These are phyloP conservation scores for Ceratocystis albifundus DNA, from an alignment of 2,329 filamentous ascomycete genomes.

Conservation along the genomic window DNA sequence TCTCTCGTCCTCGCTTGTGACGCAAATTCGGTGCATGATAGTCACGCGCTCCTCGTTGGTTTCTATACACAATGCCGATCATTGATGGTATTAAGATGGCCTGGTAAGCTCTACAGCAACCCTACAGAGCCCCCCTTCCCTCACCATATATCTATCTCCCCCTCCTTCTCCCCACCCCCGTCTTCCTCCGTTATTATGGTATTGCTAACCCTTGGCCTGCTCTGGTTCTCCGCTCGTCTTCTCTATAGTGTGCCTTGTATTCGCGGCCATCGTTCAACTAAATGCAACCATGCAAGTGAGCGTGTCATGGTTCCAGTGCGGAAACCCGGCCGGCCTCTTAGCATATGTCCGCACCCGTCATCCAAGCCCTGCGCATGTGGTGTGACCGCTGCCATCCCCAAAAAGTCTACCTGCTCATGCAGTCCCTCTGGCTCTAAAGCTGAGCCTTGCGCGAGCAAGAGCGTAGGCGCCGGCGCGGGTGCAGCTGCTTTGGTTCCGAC, in stretches of 20 bases:
- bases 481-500: background rate
- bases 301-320: slow-evolving; percentile 59
- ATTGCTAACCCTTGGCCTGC: slow-evolving; percentile 9
- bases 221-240: background rate
- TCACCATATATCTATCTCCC: slow-evolving; percentile 15
- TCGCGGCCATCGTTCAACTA: slow-evolving; percentile 62
- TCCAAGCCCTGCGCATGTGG: slow-evolving; percentile 51
- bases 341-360: slow-evolving; percentile 54
- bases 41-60: background rate
- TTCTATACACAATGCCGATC: slow-evolving; percentile 45
- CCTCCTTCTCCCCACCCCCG: background rate
- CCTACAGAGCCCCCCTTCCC: slow-evolving; percentile 17
- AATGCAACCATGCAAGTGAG: slow-evolving; percentile 57
- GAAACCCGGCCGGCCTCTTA: slow-evolving; percentile 59
- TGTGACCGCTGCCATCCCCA: slow-evolving; percentile 53
- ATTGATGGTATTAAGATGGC: slow-evolving; percentile 63
- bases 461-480: background rate
- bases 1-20: too few relatives aligned
- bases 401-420: slow-evolving; percentile 46
- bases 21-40: background rate
- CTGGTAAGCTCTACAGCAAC: slow-evolving; percentile 42
- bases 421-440: slow-evolving; percentile 26
- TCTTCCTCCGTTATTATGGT: slow-evolving; percentile 4
- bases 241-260: slow-evolving; percentile 57
- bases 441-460: background rate